Percentiles rank a stretch among this genome's conserved stretches.
phyloP scores from a whole-genome alignment of 306 rosid genomes.

The Luffa acutangula region DNA sequence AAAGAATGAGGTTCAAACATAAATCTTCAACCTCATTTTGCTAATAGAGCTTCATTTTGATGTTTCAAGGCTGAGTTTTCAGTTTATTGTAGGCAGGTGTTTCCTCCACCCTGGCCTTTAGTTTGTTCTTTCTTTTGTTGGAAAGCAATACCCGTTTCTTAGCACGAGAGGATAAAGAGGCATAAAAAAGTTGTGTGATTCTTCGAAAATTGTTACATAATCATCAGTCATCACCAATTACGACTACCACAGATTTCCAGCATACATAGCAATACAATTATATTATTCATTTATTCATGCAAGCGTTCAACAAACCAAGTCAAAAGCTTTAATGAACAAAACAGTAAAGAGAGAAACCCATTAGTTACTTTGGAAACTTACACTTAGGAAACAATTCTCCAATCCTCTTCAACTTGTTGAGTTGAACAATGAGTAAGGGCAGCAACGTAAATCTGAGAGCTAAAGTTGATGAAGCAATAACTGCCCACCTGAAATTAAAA shows the following conservation, averaged over 20 bases:
- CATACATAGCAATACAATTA: not conserved
- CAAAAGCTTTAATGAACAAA: not conserved
- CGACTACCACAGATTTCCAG: not conserved
- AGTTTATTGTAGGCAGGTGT: not conserved
- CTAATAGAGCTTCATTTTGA: too few species aligned
- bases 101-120: not conserved
- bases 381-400: slow-evolving; percentile 45
- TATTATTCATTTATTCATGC: not conserved
- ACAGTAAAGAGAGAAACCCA: not conserved
- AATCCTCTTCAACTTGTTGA: slow-evolving; percentile 50
- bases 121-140: not conserved
- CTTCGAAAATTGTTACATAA: not conserved
- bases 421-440: slow-evolving; percentile 46
- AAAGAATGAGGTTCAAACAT: too few species aligned
- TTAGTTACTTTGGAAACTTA: slow-evolving; percentile 30
- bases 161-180: not conserved
- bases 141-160: not conserved
- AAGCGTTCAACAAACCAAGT: not conserved
- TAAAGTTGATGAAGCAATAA: slow-evolving; percentile 56
- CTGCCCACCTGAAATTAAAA: slow-evolving; percentile 57
- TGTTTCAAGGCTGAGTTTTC: not conserved
- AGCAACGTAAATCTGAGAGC: slow-evolving; percentile 50
- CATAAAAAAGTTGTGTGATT: not conserved
- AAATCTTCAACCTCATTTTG: too few species aligned
- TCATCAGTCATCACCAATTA: not conserved